Evolutionary conservation across 1,139 yeast species (phyloP).

Genomic region (Yamadazyma diospyri): DNA sequence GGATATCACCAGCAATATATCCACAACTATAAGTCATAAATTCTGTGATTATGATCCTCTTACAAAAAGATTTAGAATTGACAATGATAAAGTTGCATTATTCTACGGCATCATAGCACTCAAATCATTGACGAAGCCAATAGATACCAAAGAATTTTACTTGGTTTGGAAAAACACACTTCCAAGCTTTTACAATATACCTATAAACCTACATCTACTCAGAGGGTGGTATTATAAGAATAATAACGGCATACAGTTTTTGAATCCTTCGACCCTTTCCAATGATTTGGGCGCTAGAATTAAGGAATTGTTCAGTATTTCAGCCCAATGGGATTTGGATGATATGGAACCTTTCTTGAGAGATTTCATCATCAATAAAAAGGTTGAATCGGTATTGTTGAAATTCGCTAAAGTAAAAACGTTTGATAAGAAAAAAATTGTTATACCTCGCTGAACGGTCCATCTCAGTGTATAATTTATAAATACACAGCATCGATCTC

Average conservation of each 20-base stretch:
- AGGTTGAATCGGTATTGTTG: conserved; percentile 67
- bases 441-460: conserved; percentile 13
- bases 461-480: no score
- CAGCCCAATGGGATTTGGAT: conserved; percentile 63
- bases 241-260: conserved; percentile 44
- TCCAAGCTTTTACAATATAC: conserved; percentile 61
- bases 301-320: conserved; percentile 56
- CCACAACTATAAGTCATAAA: conserved; percentile 8
- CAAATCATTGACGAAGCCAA: conserved; percentile 15
- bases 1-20: conserved; percentile 1
- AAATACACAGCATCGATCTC: no score
- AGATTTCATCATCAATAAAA: conserved; percentile 53
- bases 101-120: conserved; percentile 64
- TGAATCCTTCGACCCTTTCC: conserved; percentile 49
- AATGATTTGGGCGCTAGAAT: conserved; percentile 53
- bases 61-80: conserved; percentile 21
- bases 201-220: conserved; percentile 50
- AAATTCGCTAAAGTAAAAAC: conserved; percentile 71
- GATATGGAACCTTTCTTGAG: conserved; percentile 71
- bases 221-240: conserved; percentile 50
- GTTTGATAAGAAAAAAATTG: conserved; percentile 43
- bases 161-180: conserved; percentile 62
- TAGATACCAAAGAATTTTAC: conserved; percentile 45
- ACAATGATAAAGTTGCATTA: conserved; percentile 39
- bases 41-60: conserved; percentile 8